These are phyloP conservation scores for Thermoascus crustaceus DNA, from an alignment of 2,329 filamentous ascomycete genomes.

Conservation along the genomic window DNA sequence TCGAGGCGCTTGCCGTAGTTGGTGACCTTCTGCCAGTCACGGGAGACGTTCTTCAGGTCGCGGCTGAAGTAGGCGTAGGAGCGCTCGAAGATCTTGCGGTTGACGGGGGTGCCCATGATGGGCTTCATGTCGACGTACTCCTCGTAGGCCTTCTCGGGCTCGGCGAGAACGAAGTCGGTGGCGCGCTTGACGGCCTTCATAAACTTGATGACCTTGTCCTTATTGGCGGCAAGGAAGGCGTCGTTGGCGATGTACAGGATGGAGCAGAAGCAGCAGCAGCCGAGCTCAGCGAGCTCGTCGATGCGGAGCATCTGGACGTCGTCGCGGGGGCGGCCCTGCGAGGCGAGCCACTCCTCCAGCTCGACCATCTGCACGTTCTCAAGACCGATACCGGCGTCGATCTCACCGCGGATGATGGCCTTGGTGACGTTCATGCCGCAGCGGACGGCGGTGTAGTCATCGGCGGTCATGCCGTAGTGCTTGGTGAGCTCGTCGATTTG, in stretches of 20 bases:
- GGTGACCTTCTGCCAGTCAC: slow-evolving; percentile 73
- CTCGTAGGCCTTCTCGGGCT: slow-evolving; percentile 55
- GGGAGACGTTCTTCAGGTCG: slow-evolving; percentile 64
- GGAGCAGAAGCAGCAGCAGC: slow-evolving; percentile 77
- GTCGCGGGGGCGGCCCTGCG: slow-evolving; percentile 52
- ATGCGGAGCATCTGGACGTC: slow-evolving; percentile 77
- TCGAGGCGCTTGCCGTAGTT: slow-evolving; percentile 65
- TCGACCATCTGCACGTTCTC: slow-evolving; percentile 82
- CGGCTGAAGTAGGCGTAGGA: slow-evolving; percentile 68
- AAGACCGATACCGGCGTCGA: slow-evolving; percentile 68
- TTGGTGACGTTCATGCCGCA: slow-evolving; percentile 77
- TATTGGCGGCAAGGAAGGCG: slow-evolving; percentile 56
- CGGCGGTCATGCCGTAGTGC: slow-evolving; percentile 65
- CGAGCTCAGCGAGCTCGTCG: slow-evolving; percentile 68
- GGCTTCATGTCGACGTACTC: slow-evolving; percentile 68
- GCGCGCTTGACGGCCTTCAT: slow-evolving; percentile 65
- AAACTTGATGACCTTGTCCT: slow-evolving; percentile 59
- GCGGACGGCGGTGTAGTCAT: slow-evolving; percentile 67
- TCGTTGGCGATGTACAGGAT: slow-evolving; percentile 77
- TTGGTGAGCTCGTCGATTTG: slow-evolving; percentile 74
- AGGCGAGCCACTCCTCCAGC: slow-evolving; percentile 64
- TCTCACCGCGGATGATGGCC: slow-evolving; percentile 63
- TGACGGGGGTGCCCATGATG: slow-evolving; percentile 57
- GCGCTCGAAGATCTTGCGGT: slow-evolving; percentile 72
- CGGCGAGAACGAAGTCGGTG: slow-evolving; percentile 61